Base-by-base conservation (phyloP, 148 eudicot genomes). In the Vaccinium myrtillus region DNA sequence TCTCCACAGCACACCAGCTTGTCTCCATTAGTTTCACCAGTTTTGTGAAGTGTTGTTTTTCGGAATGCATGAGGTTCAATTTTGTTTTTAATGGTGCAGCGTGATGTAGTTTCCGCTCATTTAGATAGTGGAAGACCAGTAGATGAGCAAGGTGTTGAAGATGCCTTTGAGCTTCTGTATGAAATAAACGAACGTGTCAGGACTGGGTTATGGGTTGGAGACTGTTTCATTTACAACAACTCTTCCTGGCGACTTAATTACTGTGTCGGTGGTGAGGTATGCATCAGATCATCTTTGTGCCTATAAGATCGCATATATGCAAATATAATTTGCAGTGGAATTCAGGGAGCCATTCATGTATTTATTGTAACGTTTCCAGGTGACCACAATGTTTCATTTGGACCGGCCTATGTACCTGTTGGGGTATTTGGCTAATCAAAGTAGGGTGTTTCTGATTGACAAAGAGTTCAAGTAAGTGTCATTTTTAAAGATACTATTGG, bases 191-290 rank as follows among this genome's bases (percentile, higher is more conserved):
- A 97, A 89, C 90, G 98, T 81, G 98, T 95, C 55, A 91, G 99
- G 87, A 97, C 99, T 50, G 99, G 99, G 77, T 50, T 97, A 85
- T 97, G 99, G 99, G 99, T 97, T 61, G 99, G 99, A 56, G 99
- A 97, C 86, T 97, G 99, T 84, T 97, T 97, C 83, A 94, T 97
- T 86, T 97, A 97, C 87, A 97, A 92, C 80, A 95, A 95, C 87
- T 93, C 98, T 69, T 94, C 98, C 39, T 95, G 98, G 99, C 91
- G 98, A 81, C 98, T 97, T 61, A 97, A 97, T 88, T 97, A 97
- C 77, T 97, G 99, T 90, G 98, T 97, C 85, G 99, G 99, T 88
- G 99, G 99, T 75, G 99, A 97, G 99, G 99, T 97, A 94, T 84
- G 82, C 74, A 49, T 15, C 18, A 55, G 25, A 21, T 80, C 76